Evolutionary conservation across 2,329 filamentous ascomycete genomes (phyloP).

Genomic region (Mycosphaerella sp.): DNA sequence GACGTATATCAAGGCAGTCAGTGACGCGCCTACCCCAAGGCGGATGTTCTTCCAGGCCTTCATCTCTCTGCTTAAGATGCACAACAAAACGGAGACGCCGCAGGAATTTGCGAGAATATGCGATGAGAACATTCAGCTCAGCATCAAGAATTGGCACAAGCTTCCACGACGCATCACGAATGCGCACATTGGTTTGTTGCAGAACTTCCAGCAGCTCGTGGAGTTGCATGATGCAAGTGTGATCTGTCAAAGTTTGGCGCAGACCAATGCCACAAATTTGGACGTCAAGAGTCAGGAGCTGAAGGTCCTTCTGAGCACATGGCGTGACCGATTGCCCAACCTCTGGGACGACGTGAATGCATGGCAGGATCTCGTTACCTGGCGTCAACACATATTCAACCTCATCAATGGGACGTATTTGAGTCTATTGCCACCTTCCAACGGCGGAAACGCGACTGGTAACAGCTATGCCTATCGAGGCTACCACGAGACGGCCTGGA

Average conservation of each 20-base stretch:
- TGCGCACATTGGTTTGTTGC: constrained; percentile 86
- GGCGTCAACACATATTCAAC: constrained; percentile 98
- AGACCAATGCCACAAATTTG: constrained; percentile 76
- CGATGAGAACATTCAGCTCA: constrained; percentile 94
- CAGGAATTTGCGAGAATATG: constrained; percentile 83
- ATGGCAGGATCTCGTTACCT: constrained; percentile 99
- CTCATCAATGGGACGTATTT: constrained; percentile 95
- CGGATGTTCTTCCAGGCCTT: constrained; percentile 98
- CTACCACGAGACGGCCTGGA: constrained; percentile 99
- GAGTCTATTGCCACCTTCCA: constrained; percentile 70
- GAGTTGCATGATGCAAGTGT: constrained; percentile 96
- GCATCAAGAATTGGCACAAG: constrained; percentile 98
- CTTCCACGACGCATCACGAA: constrained; percentile 90
- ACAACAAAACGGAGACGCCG: constrained; percentile 75
- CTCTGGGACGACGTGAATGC: constrained; percentile 99
- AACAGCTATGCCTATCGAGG: constrained; percentile 95
- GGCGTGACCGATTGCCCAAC: constrained; percentile 92
- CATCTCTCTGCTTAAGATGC: constrained; percentile 90
- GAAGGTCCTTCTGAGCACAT: constrained; percentile 86
- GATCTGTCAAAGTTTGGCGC: constrained; percentile 84
- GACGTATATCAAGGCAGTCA: constrained; percentile 90
- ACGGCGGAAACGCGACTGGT: constrained; percentile 69
- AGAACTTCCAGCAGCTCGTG: constrained; percentile 97
- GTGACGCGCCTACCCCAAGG: constrained; percentile 91
- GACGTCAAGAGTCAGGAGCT: constrained; percentile 94